Conservation (phyloP, 2,329 filamentous ascomycete species). For the Epichloe sp. region DNA sequence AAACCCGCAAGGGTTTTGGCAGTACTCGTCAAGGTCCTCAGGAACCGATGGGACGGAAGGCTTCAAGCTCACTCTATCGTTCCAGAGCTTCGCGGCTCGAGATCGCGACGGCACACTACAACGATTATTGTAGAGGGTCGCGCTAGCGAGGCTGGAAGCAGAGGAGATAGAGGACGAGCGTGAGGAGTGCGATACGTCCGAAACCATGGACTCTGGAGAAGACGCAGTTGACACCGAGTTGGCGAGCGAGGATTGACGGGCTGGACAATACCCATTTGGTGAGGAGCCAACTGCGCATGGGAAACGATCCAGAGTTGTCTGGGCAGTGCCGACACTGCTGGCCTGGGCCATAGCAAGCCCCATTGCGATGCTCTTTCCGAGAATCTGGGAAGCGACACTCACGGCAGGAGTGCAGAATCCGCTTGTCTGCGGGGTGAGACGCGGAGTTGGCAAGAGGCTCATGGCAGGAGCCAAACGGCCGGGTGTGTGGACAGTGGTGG, state of each 20-base stretch:
- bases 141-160: conserved; percentile 45
- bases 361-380: conserved; percentile 43
- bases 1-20: conserved; percentile 40
- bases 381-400: conserved; percentile 37
- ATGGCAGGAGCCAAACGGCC: conserved; percentile 38
- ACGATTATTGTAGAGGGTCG: conserved; percentile 33
- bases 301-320: conserved; percentile 38
- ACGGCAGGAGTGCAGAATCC: conserved; percentile 48
- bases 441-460: conserved; percentile 44
- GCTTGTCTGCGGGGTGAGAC: conserved; percentile 41
- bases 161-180: conserved; percentile 54
- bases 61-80: conserved; percentile 40
- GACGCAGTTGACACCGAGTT: conserved; percentile 50
- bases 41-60: conserved; percentile 43
- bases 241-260: conserved; percentile 49
- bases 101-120: conserved; percentile 49
- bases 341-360: conserved; percentile 46
- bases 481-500: conserved; percentile 29
- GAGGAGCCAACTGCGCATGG: conserved; percentile 35
- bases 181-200: conserved; percentile 47
- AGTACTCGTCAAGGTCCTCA: conserved; percentile 40
- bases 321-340: conserved; percentile 29
- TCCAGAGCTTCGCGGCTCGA: conserved; percentile 44
- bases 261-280: conserved; percentile 33
- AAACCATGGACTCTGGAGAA: conserved; percentile 55